phyloP scores from a whole-genome alignment of 108 stramenopile species.

The Nitzschia palea region DNA sequence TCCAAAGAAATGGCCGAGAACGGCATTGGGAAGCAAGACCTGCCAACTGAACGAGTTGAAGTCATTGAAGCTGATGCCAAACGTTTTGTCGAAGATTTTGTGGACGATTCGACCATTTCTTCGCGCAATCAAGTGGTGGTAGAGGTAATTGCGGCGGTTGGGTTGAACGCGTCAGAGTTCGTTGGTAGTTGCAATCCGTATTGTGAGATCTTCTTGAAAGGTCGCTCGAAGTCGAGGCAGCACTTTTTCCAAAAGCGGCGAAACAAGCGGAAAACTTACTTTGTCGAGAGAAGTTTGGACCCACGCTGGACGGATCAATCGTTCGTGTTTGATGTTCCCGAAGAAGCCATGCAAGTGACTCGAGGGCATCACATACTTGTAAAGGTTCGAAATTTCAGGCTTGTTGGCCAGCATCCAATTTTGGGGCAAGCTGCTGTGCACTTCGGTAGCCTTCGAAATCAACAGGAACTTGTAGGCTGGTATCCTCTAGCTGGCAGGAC shows the following conservation, averaged over 20 bases:
- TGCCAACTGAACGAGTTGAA: slow-evolving; percentile 4
- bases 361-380: slow-evolving; percentile 65
- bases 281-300: slow-evolving; percentile 66
- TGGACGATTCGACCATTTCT: slow-evolving; percentile 52
- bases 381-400: slow-evolving; percentile 50
- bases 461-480: slow-evolving; percentile 83
- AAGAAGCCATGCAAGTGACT: slow-evolving; percentile 57
- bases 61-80: slow-evolving; percentile 23
- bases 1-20: not conserved
- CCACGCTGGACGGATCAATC: slow-evolving; percentile 81
- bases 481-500: slow-evolving; percentile 77
- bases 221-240: slow-evolving; percentile 28
- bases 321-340: slow-evolving; percentile 87
- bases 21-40: not conserved
- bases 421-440: slow-evolving; percentile 74
- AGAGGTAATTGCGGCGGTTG: slow-evolving; percentile 80
- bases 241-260: slow-evolving; percentile 41
- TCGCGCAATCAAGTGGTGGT: slow-evolving; percentile 74
- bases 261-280: slow-evolving; percentile 72
- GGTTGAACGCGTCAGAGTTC: slow-evolving; percentile 58
- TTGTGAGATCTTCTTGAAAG: slow-evolving; percentile 64
- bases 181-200: slow-evolving; percentile 81
- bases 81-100: slow-evolving; percentile 40
- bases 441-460: slow-evolving; percentile 62
- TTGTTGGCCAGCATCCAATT: slow-evolving; percentile 49